A percentile compares a stretch with the other conserved stretches of the same genome.
These are phyloP conservation scores for Lyophyllum semitale DNA, from an alignment of 768 basidiomycete genomes.

Conservation along the genomic window DNA sequence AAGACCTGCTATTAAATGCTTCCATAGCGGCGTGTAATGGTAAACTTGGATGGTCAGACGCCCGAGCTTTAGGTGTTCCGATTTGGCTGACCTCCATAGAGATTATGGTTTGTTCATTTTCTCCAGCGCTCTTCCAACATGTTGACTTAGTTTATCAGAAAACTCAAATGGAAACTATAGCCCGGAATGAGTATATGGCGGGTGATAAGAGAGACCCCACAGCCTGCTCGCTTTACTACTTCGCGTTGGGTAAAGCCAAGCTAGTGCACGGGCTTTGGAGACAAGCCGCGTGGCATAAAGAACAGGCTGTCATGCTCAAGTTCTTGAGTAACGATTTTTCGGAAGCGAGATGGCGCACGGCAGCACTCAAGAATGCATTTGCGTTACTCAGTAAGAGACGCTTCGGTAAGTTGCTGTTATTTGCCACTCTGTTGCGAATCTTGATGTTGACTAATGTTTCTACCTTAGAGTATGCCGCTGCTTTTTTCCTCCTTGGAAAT, in stretches of 20 bases:
- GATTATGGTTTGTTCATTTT: conserved; percentile 57
- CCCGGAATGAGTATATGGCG: conserved; percentile 90
- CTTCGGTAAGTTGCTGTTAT: conserved; percentile 64
- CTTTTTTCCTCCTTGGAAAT: conserved; percentile 93
- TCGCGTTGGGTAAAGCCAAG: conserved; percentile 90
- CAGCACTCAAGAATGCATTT: conserved; percentile 95
- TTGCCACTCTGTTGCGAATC: background rate
- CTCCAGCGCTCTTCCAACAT: background rate
- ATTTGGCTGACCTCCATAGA: conserved; percentile 87
- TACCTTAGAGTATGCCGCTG: conserved; percentile 89
- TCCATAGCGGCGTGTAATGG: conserved; percentile 73
- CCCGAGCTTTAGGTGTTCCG: conserved; percentile 81
- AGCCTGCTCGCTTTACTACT: conserved; percentile 88
- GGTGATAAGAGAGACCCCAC: conserved; percentile 88
- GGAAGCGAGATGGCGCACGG: conserved; percentile 83
- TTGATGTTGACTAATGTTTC: background rate
- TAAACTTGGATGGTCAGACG: conserved; percentile 91
- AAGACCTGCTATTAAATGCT: conserved; percentile 76
- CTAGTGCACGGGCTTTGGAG: conserved; percentile 95
- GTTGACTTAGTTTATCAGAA: conserved; percentile 47
- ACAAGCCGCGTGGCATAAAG: conserved; percentile 92
- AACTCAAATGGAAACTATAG: conserved; percentile 82
- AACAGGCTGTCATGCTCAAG: conserved; percentile 86
- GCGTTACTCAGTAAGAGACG: conserved; percentile 88
- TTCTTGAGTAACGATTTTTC: conserved; percentile 91